Evolutionary conservation across 2,329 filamentous ascomycete genomes (phyloP).

Genomic region (Microascus cirrosus): DNA sequence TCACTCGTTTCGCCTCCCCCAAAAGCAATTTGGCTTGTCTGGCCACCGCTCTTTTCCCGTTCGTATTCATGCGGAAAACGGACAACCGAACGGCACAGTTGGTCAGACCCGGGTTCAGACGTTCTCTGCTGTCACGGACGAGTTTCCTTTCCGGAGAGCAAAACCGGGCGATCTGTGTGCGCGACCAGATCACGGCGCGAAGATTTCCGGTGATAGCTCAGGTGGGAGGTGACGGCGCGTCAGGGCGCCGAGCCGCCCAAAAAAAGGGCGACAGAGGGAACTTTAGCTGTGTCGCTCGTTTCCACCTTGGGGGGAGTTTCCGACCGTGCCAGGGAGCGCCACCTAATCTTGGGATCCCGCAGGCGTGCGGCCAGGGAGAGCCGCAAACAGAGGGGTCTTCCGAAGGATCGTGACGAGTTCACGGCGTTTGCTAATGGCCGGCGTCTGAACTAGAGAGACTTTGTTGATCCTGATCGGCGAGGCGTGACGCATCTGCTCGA

Average conservation of each 20-base stretch:
- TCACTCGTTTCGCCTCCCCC: too few species aligned
- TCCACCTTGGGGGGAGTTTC: background rate
- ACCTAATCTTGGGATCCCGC: background rate
- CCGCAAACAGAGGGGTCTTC: background rate
- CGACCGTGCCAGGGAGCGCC: background rate
- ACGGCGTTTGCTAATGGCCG: background rate
- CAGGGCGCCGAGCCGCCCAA: background rate
- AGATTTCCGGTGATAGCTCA: background rate
- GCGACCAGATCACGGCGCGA: background rate
- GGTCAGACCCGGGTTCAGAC: background rate
- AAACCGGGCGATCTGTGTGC: background rate
- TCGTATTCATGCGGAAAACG: background rate
- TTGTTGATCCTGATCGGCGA: background rate
- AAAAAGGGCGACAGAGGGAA: background rate
- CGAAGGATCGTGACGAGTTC: background rate
- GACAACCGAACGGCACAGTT: background rate
- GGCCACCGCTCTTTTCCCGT: background rate
- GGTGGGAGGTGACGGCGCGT: background rate
- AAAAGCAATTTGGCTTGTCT: too few species aligned
- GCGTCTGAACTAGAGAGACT: background rate
- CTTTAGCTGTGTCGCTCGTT: background rate
- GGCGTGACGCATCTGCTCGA: background rate
- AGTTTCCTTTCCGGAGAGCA: background rate
- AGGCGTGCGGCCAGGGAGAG: background rate
- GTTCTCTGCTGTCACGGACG: background rate